Base-by-base conservation (phyloP, 176 grass and related monocot genomes). In the Metroxylon sagu region DNA sequence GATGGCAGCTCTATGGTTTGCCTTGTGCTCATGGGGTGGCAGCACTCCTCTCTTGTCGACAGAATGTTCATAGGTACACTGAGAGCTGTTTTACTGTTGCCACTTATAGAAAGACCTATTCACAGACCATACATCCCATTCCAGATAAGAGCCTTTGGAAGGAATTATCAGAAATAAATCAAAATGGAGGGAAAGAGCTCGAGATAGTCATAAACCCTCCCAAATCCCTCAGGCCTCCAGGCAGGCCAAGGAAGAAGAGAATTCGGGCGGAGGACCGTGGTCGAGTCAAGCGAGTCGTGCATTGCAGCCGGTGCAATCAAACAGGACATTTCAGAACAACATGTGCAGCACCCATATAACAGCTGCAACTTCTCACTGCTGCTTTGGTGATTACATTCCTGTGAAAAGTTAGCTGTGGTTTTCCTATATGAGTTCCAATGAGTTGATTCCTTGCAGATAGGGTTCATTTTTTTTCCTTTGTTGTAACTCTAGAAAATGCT, bases 231-330 rank as follows among this genome's bases (percentile, higher is more conserved):
- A 76, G 87, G 61, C 87, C 93, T 23, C 76, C 76, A 0, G 93
- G 87, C 49, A 72, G 78, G 50, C 93, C 87, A 0, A 88, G 87
- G 76, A 98, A 92, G 87, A 92, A 80, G 59, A 71, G 93, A 64
- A 61, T 85, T 19, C 83, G 87, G 0, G 71, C 84, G 0, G 93
- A 97, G 68, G 93, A 97, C 53, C 72, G 56, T 7, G 93, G 81
- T 3, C 66, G 87, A 43, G 66, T 85, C 26, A 98, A 98, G 68
- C 63, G 87, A 54, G 67, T 92, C 5, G 87, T 98, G 71, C 93
- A 98, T 21, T 98, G 93, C 71, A 98, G 93, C 51, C 82, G 93
- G 12, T 98, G 93, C 76, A 92, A 98, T 75, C 87, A 98, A 68
- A 98, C 84, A 16, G 93, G 93, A 14, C 93, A 98, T 64, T 98